Evolutionary conservation across 768 basidiomycete species (phyloP).

Genomic region (Podaxis sp.): DNA sequence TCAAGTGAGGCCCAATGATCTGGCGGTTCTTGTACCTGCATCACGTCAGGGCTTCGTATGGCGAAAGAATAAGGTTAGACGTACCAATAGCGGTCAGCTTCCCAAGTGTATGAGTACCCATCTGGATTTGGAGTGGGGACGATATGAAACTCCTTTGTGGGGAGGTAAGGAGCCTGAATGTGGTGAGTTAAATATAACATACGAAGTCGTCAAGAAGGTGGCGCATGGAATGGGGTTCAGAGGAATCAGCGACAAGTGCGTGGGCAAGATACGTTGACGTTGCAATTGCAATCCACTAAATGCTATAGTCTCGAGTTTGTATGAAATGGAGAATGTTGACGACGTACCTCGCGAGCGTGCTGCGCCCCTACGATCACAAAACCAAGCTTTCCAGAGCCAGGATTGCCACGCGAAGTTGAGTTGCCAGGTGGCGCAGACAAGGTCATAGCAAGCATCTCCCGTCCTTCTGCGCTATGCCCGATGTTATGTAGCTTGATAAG

Average conservation of each 20-base stretch:
- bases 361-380: constrained; percentile 71
- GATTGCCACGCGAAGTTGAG: background rate
- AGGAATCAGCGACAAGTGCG: constrained; percentile 49
- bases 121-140: constrained; percentile 67
- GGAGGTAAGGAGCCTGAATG: constrained; percentile 3
- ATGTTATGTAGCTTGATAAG: constrained; percentile 39
- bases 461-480: constrained; percentile 54
- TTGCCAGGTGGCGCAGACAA: constrained; percentile 32
- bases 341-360: constrained; percentile 68
- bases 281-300: constrained; percentile 77
- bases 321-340: constrained; percentile 3
- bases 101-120: constrained; percentile 75
- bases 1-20: constrained; percentile 37
- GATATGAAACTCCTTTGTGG: constrained; percentile 57
- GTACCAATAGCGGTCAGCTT: constrained; percentile 60
- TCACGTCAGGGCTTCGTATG: background rate
- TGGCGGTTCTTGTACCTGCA: constrained; percentile 70
- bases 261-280: constrained; percentile 72
- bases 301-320: background rate
- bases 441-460: constrained; percentile 52
- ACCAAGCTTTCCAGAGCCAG: constrained; percentile 34
- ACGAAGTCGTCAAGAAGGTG: constrained; percentile 52
- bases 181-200: constrained; percentile 16
- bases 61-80: background rate
- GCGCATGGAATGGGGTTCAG: constrained; percentile 41